Conservation (phyloP, 2,329 filamentous ascomycete species). For the Aspergillus novoparasiticus region DNA sequence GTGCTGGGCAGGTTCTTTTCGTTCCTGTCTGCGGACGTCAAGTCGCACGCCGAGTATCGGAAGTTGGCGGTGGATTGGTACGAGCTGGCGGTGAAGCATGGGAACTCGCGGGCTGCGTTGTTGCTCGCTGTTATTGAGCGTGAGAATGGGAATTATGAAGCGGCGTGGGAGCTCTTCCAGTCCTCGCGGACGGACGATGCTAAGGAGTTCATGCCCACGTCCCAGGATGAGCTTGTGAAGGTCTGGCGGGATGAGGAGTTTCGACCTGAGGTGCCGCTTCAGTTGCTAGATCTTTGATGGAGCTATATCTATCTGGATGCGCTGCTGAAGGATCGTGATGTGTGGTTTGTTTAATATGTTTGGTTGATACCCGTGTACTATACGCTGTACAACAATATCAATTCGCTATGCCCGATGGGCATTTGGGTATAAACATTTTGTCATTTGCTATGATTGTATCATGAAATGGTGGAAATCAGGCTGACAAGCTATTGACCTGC, state of each 20-base stretch:
- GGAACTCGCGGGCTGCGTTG: slow-evolving; percentile 25
- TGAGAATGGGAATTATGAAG: slow-evolving; percentile 23
- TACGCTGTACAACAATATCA: background rate
- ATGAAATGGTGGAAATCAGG: background rate
- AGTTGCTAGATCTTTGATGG: background rate
- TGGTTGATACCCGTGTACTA: slow-evolving; percentile 1
- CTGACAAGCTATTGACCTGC: background rate
- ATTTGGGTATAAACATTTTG: background rate
- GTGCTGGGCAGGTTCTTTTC: slow-evolving; percentile 6
- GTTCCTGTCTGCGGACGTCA: slow-evolving; percentile 20
- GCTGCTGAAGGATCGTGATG: background rate
- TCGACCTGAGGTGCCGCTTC: slow-evolving; percentile 14
- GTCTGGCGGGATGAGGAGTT: slow-evolving; percentile 26
- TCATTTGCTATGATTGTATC: background rate
- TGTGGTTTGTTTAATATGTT: background rate
- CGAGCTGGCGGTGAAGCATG: slow-evolving; percentile 26
- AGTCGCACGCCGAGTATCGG: slow-evolving; percentile 27
- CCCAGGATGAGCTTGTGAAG: background rate
- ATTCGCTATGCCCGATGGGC: background rate
- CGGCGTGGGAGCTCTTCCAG: slow-evolving; percentile 22
- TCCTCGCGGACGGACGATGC: slow-evolving; percentile 11
- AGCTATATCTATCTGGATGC: background rate
- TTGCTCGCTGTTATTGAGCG: slow-evolving; percentile 33
- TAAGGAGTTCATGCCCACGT: background rate
- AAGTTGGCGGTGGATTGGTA: slow-evolving; percentile 40